Base-by-base conservation (phyloP, 768 basidiomycete species). In the Lactifluus pinguis region DNA sequence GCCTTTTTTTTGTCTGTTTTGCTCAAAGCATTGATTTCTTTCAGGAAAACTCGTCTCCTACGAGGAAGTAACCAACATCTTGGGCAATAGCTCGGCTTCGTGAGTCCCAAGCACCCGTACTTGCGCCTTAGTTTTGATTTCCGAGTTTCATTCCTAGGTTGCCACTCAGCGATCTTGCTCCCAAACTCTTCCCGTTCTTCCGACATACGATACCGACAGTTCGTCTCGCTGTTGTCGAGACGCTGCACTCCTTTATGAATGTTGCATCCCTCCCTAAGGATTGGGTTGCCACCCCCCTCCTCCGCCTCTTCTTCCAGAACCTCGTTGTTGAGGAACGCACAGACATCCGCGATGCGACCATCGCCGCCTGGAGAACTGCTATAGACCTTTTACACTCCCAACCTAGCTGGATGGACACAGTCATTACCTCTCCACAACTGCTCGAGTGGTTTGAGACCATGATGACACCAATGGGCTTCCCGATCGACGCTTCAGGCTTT, bases 191-290 rank as follows among this genome's bases (percentile, higher is more conserved):
- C 74, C 92, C 95, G 4, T 98, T 95, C 79, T 95, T 98, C 75
- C 90, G 97, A 17, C 97, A 99, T 72, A 95, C 95, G 0, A 98
- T 99, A 68, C 74, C 89, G 1, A 87, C 87, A 62, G 97, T 99
- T 57, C 91, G 97, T 8, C 79, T 95, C 14, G 87, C 97, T 2
- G 95, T 98, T 2, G 89, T 95, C 49, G 86, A 90, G 61, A 94
- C 94, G 0, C 76, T 98, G 10, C 80, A 85, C 57, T 87, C 88
- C 8, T 95, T 98, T 73, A 88, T 97, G 80, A 76, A 79, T 25
- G 87, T 92, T 8, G 72, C 83, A 7, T 81, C 84, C 0, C 80
- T 95, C 47, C 81, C 88, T 8, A 78, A 79, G 66, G 85, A 86
- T 55, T 98, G 97, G 97, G 80, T 95, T 64, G 75, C 81, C 41